phyloP scores from a whole-genome alignment of 2,329 filamentous ascomycete genomes.

The Colletotrichum destructivum region DNA sequence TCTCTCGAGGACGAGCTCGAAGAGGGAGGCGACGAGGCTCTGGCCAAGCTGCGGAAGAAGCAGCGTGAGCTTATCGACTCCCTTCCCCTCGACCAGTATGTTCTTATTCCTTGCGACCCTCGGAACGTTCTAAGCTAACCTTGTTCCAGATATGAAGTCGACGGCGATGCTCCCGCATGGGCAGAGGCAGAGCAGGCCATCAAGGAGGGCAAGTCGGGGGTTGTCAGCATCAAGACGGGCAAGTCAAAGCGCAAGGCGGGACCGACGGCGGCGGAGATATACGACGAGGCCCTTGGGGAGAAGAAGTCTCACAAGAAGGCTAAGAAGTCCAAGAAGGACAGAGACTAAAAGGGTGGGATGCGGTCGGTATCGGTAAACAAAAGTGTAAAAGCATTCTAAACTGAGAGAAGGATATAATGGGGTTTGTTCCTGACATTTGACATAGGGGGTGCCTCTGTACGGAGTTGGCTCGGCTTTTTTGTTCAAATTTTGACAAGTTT shows the following conservation, averaged over 20 bases:
- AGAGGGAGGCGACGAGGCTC: conserved; percentile 84
- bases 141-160: conserved; percentile 72
- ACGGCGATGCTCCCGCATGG: conserved; percentile 74
- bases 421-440: conserved; percentile 25
- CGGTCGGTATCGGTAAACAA: conserved; percentile 9
- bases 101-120: conserved; percentile 30
- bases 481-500: conserved; percentile 10
- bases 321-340: conserved; percentile 57
- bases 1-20: conserved; percentile 86
- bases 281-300: conserved; percentile 72
- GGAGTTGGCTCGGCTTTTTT: conserved; percentile 38
- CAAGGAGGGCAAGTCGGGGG: conserved; percentile 71
- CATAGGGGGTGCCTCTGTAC: conserved; percentile 26
- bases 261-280: conserved; percentile 72
- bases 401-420: conserved; percentile 29
- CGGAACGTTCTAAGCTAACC: conserved; percentile 37
- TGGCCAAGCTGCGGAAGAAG: conserved; percentile 80
- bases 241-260: conserved; percentile 83
- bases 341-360: conserved; percentile 8
- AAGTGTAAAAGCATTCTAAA: conserved; percentile 38
- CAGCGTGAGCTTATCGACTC: conserved; percentile 92
- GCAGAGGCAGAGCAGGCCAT: conserved; percentile 84
- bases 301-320: conserved; percentile 70
- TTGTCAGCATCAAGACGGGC: conserved; percentile 86
- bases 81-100: conserved; percentile 88